These are phyloP conservation scores for Ceriops tagal DNA, from an alignment of 345 rosid species.

Conservation along the genomic window DNA sequence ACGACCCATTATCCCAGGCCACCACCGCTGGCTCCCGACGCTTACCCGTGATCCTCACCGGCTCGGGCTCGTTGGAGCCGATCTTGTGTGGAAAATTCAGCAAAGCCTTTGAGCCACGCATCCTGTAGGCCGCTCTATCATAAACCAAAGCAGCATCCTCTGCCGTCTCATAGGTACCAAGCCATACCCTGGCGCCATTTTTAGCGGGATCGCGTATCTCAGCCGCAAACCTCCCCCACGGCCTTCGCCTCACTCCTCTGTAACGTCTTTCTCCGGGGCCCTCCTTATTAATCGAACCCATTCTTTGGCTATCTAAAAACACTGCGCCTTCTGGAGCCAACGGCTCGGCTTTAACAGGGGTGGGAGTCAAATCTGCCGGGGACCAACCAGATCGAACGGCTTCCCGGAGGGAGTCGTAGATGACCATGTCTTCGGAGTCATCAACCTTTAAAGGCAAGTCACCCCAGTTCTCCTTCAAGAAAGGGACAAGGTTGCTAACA, in stretches of 20 bases:
- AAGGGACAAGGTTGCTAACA: slow-evolving; percentile 8
- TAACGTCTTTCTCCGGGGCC: slow-evolving; percentile 30
- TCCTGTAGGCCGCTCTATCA: slow-evolving; percentile 35
- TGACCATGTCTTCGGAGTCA: slow-evolving; percentile 55
- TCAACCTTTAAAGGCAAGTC: slow-evolving; percentile 49
- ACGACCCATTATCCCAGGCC: slow-evolving; percentile 7
- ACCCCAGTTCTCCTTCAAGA: slow-evolving; percentile 25
- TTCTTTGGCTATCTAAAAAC: not conserved
- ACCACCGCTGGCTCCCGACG: slow-evolving; percentile 8
- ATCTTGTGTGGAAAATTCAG: slow-evolving; percentile 32
- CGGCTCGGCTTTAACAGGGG: not conserved
- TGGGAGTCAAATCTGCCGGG: slow-evolving; percentile 17
- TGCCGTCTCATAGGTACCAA: slow-evolving; percentile 35
- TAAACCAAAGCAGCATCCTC: slow-evolving; percentile 39
- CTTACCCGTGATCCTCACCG: slow-evolving; percentile 14
- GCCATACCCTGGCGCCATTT: slow-evolving; percentile 40
- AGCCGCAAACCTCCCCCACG: slow-evolving; percentile 40
- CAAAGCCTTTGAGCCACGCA: slow-evolving; percentile 32
- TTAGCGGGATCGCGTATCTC: slow-evolving; percentile 35
- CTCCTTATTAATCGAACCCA: not conserved
- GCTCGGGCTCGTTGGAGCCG: slow-evolving; percentile 21
- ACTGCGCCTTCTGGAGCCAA: not conserved
- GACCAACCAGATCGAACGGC: slow-evolving; percentile 58
- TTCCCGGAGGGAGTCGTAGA: slow-evolving; percentile 48
- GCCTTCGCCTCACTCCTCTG: slow-evolving; percentile 36